A percentile compares a stretch with the other conserved stretches of the same genome.
These are phyloP conservation scores for Onygenales sp. DNA, from an alignment of 2,329 filamentous ascomycete genomes.

Conservation along the genomic window DNA sequence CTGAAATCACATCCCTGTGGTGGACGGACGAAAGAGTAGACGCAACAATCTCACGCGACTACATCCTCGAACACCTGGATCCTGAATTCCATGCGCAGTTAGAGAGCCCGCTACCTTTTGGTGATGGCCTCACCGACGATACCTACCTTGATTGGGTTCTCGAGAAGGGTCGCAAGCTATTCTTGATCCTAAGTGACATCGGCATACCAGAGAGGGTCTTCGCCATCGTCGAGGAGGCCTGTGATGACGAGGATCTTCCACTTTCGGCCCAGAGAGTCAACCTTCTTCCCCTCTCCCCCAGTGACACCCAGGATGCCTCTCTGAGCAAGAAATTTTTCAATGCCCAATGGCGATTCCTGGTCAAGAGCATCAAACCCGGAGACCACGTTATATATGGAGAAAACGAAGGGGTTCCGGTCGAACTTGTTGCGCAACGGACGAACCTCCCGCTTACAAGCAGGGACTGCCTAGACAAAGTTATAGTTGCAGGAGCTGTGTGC, in stretches of 20 bases:
- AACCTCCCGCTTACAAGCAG: slow-evolving; percentile 24
- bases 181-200: slow-evolving; percentile 49
- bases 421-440: slow-evolving; percentile 41
- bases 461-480: slow-evolving; percentile 31
- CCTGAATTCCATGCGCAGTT: slow-evolving; percentile 21
- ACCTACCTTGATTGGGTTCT: slow-evolving; percentile 57
- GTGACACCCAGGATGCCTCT: slow-evolving; percentile 29
- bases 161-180: slow-evolving; percentile 47
- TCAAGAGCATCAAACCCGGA: slow-evolving; percentile 46
- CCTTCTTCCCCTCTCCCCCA: slow-evolving; percentile 43
- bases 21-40: slow-evolving; percentile 39
- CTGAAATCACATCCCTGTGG: slow-evolving; percentile 27
- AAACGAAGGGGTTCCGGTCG: slow-evolving; percentile 52
- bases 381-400: slow-evolving; percentile 49
- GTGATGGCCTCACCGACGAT: slow-evolving; percentile 37
- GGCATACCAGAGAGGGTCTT: slow-evolving; percentile 57
- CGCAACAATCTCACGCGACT: slow-evolving; percentile 32
- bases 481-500: slow-evolving; percentile 28
- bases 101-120: slow-evolving; percentile 30
- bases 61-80: slow-evolving; percentile 26
- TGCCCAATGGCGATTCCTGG: slow-evolving; percentile 49
- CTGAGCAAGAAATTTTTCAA: slow-evolving; percentile 50
- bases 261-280: slow-evolving; percentile 46
- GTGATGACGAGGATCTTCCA: slow-evolving; percentile 53
- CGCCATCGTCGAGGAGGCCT: slow-evolving; percentile 50